Evolutionary conservation across 805 yeast species (phyloP).

Genomic region (Wickerhamiella nectarea): DNA sequence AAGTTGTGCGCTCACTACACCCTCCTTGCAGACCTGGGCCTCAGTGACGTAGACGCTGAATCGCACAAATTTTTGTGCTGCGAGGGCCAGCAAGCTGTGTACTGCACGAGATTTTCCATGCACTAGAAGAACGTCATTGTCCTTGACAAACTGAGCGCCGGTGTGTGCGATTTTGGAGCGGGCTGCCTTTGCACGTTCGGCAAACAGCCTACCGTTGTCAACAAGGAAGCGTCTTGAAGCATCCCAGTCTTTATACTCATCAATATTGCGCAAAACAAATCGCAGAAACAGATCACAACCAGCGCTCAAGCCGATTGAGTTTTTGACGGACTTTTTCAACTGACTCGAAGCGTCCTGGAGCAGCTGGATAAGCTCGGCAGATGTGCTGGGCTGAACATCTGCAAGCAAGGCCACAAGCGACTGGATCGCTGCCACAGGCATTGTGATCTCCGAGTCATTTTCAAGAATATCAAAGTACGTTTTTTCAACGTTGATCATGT

Average conservation of each 20-base stretch:
- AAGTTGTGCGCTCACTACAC: slow-evolving; percentile 53
- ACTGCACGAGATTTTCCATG: slow-evolving; percentile 93
- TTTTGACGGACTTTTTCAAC: slow-evolving; percentile 66
- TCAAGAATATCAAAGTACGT: slow-evolving; percentile 67
- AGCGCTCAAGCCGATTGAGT: slow-evolving; percentile 86
- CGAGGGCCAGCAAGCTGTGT: slow-evolving; percentile 55
- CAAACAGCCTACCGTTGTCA: slow-evolving; percentile 84
- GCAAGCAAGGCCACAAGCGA: slow-evolving; percentile 72
- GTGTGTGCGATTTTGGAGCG: slow-evolving; percentile 75
- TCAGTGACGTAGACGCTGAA: slow-evolving; percentile 89
- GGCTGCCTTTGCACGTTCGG: slow-evolving; percentile 81
- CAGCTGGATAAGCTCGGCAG: slow-evolving; percentile 77
- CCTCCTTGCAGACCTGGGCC: slow-evolving; percentile 73
- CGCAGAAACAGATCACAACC: slow-evolving; percentile 96
- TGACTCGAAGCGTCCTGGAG: slow-evolving; percentile 63
- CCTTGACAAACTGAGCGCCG: slow-evolving; percentile 81
- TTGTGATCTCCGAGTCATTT: slow-evolving; percentile 92
- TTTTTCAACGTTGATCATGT: slow-evolving; percentile 62
- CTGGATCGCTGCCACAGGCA: slow-evolving; percentile 99
- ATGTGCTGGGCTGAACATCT: slow-evolving; percentile 79
- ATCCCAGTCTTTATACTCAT: slow-evolving; percentile 84
- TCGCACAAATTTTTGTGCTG: slow-evolving; percentile 63
- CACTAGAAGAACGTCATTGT: slow-evolving; percentile 77
- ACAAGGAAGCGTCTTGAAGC: slow-evolving; percentile 77
- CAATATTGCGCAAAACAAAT: slow-evolving; percentile 79